Conservation (phyloP, 345 rosid genomes). For the Citropsis articulata region DNA sequence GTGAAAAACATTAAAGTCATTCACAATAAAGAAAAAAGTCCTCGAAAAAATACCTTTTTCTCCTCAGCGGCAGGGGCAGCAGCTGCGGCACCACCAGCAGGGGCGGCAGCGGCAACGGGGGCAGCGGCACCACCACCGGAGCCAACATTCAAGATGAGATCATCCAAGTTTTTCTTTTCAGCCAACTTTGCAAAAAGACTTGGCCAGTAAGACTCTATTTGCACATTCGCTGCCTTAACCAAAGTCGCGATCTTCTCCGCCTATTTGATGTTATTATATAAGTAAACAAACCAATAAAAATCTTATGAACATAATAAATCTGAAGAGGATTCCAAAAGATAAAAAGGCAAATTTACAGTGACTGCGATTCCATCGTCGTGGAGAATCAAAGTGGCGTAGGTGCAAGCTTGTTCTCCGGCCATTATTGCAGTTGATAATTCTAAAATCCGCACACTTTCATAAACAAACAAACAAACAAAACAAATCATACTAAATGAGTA, state of each 20-base stretch:
- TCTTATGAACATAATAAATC: neutral
- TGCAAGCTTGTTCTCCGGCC: conserved; percentile 59
- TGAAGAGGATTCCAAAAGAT: neutral
- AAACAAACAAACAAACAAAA: too few species aligned
- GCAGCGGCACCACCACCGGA: neutral
- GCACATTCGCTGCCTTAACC: conserved; percentile 48
- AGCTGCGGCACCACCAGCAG: neutral
- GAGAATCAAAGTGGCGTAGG: conserved; percentile 61
- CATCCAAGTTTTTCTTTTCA: neutral
- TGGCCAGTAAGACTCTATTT: conserved; percentile 67
- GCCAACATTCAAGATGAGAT: neutral
- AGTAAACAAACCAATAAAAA: neutral
- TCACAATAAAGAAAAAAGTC: neutral
- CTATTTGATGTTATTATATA: conserved; percentile 20
- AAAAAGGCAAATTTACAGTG: conserved; percentile 36
- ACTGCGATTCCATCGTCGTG: conserved; percentile 56
- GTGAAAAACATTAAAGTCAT: too few species aligned
- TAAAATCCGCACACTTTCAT: neutral
- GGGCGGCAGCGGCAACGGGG: neutral
- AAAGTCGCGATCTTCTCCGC: conserved; percentile 59
- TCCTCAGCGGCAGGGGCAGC: neutral
- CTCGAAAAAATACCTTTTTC: neutral
- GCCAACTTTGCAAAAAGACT: conserved; percentile 56
- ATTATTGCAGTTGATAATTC: conserved; percentile 16
- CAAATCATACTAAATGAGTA: neutral